phyloP scores from a whole-genome alignment of 106 monocot species.

The Acanthochlamys bracteata region DNA sequence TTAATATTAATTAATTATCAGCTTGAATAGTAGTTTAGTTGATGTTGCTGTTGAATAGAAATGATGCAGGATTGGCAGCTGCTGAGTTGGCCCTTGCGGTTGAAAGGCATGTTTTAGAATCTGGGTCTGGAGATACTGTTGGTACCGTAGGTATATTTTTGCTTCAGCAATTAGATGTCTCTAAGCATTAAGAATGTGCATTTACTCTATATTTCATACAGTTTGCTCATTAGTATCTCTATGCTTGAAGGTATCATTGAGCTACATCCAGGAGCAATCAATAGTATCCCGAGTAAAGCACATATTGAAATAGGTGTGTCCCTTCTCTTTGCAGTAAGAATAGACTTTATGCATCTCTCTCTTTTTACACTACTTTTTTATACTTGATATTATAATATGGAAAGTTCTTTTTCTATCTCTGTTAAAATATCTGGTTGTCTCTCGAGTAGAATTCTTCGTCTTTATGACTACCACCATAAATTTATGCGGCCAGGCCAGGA shows the following conservation, averaged over 20 bases:
- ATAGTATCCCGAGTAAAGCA: slow-evolving; percentile 96
- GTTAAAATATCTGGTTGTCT: too few species aligned
- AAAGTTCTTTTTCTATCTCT: too few species aligned
- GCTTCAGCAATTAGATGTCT: too few species aligned
- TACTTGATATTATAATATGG: too few species aligned
- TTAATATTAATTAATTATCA: too few species aligned
- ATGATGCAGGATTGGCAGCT: slow-evolving; percentile 97
- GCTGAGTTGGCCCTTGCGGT: slow-evolving; percentile 88
- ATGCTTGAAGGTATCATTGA: slow-evolving; percentile 67
- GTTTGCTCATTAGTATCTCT: slow-evolving; percentile 1
- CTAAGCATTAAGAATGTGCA: too few species aligned
- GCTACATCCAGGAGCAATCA: slow-evolving; percentile 95
- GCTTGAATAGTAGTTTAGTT: too few species aligned
- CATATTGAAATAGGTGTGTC: slow-evolving; percentile 86
- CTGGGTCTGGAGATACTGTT: slow-evolving; percentile 89
- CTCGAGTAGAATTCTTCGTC: too few species aligned
- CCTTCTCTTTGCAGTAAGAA: slow-evolving; percentile 2
- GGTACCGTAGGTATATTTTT: slow-evolving; percentile 96
- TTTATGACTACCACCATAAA: too few species aligned
- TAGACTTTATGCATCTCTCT: too few species aligned
- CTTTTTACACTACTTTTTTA: too few species aligned
- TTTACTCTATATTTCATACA: background rate
- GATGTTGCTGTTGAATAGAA: slow-evolving; percentile 37
- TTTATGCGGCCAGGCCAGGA: too few species aligned
- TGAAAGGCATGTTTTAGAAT: slow-evolving; percentile 88